A percentile compares a stretch with the other conserved stretches of the same genome.
These are phyloP conservation scores for Botrytis paeoniae DNA, from an alignment of 2,329 filamentous ascomycete species.

Conservation along the genomic window DNA sequence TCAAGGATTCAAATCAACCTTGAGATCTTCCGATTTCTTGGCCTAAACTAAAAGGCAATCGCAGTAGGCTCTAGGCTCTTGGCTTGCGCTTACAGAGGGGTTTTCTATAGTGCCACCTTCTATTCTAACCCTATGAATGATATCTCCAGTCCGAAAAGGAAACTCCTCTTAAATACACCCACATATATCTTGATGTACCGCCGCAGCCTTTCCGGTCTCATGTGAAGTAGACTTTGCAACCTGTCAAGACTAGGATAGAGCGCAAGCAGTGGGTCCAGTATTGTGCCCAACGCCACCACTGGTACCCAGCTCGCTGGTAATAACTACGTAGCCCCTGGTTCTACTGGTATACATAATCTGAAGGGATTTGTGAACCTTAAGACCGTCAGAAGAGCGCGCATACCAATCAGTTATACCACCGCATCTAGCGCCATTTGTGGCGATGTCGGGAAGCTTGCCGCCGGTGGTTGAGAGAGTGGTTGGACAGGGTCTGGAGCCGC, in stretches of 20 bases:
- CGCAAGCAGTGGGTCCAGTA: background rate
- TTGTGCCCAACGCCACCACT: background rate
- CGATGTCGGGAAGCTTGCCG: background rate
- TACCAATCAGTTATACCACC: background rate
- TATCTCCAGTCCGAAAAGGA: background rate
- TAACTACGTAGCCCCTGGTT: background rate
- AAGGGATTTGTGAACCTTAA: background rate
- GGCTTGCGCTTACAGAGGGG: too few relatives aligned
- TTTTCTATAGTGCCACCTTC: too few relatives aligned
- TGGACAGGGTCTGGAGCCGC: background rate
- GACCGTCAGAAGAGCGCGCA: background rate
- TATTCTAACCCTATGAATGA: too few relatives aligned
- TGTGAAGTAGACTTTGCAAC: background rate
- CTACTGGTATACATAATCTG: background rate
- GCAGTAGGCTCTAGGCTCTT: too few relatives aligned
- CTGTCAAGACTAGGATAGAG: background rate
- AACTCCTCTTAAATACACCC: background rate
- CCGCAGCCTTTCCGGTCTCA: background rate
- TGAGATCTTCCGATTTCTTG: too few relatives aligned
- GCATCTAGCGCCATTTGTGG: background rate
- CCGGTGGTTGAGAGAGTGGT: background rate
- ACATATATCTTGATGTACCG: background rate
- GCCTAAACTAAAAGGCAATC: too few relatives aligned
- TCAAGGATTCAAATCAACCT: too few relatives aligned
- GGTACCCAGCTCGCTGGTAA: background rate